Evolutionary conservation across 1,284 basidiomycete genomes (phyloP).

Genomic region (Blastosporella zonata): DNA sequence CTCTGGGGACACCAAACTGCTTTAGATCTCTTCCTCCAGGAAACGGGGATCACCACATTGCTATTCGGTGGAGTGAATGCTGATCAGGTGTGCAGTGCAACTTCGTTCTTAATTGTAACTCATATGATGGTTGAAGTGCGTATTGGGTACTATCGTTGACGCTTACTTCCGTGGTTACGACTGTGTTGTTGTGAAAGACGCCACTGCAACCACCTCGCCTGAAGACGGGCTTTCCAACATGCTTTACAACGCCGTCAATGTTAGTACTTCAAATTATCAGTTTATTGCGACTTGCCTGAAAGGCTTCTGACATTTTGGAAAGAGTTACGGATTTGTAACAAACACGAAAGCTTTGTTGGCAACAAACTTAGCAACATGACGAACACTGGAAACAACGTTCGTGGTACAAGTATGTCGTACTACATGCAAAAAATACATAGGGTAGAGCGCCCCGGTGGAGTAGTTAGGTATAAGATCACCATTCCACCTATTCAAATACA

Average conservation of each 20-base stretch:
- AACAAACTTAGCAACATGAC: constrained; percentile 11
- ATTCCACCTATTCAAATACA: not conserved
- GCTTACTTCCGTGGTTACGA: constrained; percentile 66
- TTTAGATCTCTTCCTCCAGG: constrained; percentile 58
- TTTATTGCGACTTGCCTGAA: not conserved
- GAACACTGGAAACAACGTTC: not conserved
- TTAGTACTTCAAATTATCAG: constrained; percentile 30
- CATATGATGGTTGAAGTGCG: constrained; percentile 41
- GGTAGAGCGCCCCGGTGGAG: not conserved
- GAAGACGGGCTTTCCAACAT: constrained; percentile 57
- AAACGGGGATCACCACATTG: constrained; percentile 60
- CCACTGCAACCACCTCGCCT: constrained; percentile 61
- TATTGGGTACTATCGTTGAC: constrained; percentile 62
- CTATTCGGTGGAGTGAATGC: constrained; percentile 67
- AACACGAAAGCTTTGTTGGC: constrained; percentile 39
- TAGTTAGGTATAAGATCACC: not conserved
- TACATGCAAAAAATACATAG: too few species aligned
- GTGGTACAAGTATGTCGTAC: too few species aligned
- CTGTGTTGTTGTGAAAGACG: constrained; percentile 54
- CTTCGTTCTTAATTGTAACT: not conserved
- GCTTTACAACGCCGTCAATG: constrained; percentile 52
- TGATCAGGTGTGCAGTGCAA: constrained; percentile 49
- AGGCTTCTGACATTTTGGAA: constrained; percentile 3
- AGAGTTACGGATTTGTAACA: constrained; percentile 63
- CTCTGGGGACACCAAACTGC: constrained; percentile 61